Conservation (phyloP, 1,284 basidiomycete genomes). For the Apiotrichum siamense region DNA sequence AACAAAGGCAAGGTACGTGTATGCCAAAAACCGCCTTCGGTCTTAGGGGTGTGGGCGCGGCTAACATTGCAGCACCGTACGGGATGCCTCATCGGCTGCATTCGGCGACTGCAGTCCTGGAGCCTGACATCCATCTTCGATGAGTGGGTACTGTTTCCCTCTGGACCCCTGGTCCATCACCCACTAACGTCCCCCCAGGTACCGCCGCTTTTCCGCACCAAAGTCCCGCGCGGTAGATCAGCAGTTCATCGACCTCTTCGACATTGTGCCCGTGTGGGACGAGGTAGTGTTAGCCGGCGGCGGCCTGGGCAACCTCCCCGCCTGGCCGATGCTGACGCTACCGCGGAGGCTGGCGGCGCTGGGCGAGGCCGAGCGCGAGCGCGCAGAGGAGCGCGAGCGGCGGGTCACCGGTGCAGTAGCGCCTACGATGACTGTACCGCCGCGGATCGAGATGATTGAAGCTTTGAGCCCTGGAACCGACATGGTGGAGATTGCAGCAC, state of each 20-base stretch:
- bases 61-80: conserved; percentile 49
- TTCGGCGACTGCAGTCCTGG: conserved; percentile 54
- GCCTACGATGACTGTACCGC: no score
- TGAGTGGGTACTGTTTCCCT: no score
- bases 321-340: conserved; percentile 37
- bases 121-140: conserved; percentile 53
- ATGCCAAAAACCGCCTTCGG: neutral
- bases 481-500: conserved; percentile 8
- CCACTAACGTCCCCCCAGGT: conserved; percentile 17
- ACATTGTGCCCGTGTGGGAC: conserved; percentile 37
- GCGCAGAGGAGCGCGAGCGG: conserved; percentile 2
- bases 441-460: conserved; percentile 3
- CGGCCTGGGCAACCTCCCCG: conserved; percentile 34
- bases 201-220: conserved; percentile 51
- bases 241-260: conserved; percentile 54
- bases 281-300: conserved; percentile 27
- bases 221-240: conserved; percentile 54
- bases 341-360: conserved; percentile 15
- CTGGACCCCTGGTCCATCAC: no score
- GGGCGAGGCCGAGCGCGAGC: conserved; percentile 9
- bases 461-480: neutral
- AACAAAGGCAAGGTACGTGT: conserved; percentile 54
- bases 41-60: neutral
- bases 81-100: conserved; percentile 54
- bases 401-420: neutral